Base-by-base conservation (phyloP, 495 filamentous ascomycete species). In the Neurospora sp. region DNA sequence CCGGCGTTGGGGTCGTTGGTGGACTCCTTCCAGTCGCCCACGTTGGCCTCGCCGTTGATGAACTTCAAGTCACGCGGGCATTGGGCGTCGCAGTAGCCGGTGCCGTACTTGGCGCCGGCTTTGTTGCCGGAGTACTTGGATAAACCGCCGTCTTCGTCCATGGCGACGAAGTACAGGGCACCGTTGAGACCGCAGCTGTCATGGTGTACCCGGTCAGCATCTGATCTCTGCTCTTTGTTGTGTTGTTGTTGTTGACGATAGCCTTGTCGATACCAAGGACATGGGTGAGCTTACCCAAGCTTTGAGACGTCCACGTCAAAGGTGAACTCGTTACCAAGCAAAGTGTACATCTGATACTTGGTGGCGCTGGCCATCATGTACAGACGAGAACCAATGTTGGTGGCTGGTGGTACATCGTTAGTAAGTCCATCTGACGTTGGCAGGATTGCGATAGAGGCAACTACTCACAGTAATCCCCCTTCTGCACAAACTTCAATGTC, bases 71-170 rank as follows among this genome's bases (percentile, higher is more conserved):
- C 83, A 74, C 78, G 81, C 35, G 84, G 83, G 79, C 87, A 88
- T 73, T 88, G 86, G 10, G 84, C 80, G 72, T 88, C 86, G 72
- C 87, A 89, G 81, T 88, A 89, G 6, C 87, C 79, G 31, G 85
- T 86, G 10, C 87, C 87, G 78, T 88, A 89, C 75, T 86, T 84
- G 74, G 87, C 86, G 75, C 87, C 86, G 39, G 87, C 86, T 78
- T 85, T 84, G 82, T 87, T 88, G 75, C 71, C 80, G 16, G 82
- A 70, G 80, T 83, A 84, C 77, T 82, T 84, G 74, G 73, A 73
- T 79, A 81, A 75, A 69, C 86, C 87, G 73, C 87, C 86, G 76
- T 87, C 86, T 45, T 81, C 81, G 72, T 84, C 81, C 86, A 89
- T 89, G 70, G 82, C 80, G 69, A 86, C 82, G 74, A 88, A 87